These are phyloP conservation scores for Amoebophrya sp. DNA, from an alignment of 169 alveolate genomes.

Conservation along the genomic window DNA sequence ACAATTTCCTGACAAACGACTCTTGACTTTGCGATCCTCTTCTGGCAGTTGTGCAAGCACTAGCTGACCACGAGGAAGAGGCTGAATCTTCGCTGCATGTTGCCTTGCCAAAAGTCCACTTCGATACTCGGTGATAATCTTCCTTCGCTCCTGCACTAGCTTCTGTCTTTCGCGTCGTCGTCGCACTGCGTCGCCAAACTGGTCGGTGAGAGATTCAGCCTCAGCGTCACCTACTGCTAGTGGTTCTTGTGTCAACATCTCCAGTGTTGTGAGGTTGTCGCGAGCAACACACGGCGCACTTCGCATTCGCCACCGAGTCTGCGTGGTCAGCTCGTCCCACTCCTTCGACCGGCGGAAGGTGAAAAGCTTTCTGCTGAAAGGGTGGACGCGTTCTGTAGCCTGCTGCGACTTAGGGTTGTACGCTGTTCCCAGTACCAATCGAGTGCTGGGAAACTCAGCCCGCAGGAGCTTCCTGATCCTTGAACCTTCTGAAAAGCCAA, in stretches of 20 bases:
- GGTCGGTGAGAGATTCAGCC: background rate
- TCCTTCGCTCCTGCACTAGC: background rate
- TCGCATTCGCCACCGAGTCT: background rate
- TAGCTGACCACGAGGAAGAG: background rate
- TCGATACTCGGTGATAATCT: background rate
- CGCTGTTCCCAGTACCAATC: conserved; percentile 1
- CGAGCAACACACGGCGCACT: background rate
- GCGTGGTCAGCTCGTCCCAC: background rate
- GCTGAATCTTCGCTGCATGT: background rate
- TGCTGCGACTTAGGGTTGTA: conserved; percentile 19
- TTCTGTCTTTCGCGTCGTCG: background rate
- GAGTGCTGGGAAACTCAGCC: background rate
- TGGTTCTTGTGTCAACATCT: background rate
- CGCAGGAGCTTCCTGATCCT: background rate
- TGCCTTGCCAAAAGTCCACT: background rate
- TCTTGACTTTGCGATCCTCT: background rate
- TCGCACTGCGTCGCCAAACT: background rate
- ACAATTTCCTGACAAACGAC: background rate
- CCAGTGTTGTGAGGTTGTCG: background rate
- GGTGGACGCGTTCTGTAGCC: background rate
- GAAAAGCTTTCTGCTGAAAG: background rate
- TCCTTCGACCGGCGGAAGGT: background rate
- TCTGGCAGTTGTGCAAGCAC: background rate
- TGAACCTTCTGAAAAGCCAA: background rate
- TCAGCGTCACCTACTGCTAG: background rate